Percentiles rank a stretch among this genome's conserved stretches.
Evolutionary conservation across 352 stramenopile species (phyloP).

Genomic region (Phytophthora cactorum): DNA sequence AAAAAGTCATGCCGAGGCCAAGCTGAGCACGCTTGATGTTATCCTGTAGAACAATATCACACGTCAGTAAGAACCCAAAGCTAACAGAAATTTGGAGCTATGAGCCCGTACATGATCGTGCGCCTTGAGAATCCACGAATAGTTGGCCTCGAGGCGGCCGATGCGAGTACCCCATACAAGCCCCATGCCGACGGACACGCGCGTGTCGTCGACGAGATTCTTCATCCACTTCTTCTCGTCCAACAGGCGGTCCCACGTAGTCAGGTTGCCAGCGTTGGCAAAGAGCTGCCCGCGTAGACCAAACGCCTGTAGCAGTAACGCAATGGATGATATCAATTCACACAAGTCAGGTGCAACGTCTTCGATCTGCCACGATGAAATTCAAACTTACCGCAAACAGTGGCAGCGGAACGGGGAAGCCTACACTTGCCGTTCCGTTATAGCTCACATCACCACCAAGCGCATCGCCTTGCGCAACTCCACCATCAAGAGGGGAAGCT

Average conservation of each 20-base stretch:
- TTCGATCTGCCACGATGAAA: neutral
- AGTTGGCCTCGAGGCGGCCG: conserved; percentile 91
- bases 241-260: conserved; percentile 82
- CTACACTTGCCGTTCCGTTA: conserved; percentile 81
- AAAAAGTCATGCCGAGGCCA: conserved; percentile 86
- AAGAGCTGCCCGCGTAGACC: conserved; percentile 91
- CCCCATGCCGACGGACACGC: conserved; percentile 84
- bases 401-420: conserved; percentile 86
- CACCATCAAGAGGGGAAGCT: conserved; percentile 86
- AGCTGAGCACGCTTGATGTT: conserved; percentile 88
- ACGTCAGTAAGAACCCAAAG: conserved; percentile 5
- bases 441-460: conserved; percentile 92
- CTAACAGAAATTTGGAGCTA: neutral
- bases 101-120: conserved; percentile 67
- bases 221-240: conserved; percentile 92
- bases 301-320: conserved; percentile 53
- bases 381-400: conserved; percentile 73
- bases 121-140: conserved; percentile 91
- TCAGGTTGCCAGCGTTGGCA: conserved; percentile 91
- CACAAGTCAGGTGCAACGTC: conserved; percentile 16
- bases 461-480: conserved; percentile 81
- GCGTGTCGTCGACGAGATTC: conserved; percentile 87
- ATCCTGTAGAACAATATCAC: conserved; percentile 52
- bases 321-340: neutral
- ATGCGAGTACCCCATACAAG: conserved; percentile 89